Percentiles rank a stretch among this genome's conserved stretches.
phyloP scores from a whole-genome alignment of 169 alveolate genomes.

The Theileria luwenshuni region DNA sequence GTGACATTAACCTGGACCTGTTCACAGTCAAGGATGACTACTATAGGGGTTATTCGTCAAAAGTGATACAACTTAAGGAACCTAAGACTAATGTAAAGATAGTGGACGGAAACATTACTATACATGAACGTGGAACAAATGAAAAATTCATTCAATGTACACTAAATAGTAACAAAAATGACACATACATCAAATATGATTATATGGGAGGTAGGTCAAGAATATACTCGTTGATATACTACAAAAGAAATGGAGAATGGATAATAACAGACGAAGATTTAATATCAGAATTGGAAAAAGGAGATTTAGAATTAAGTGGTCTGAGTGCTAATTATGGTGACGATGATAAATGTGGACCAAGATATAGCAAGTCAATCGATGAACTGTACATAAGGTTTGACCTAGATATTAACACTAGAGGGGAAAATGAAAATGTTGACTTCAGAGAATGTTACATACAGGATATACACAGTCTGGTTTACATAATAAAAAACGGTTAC shows the following conservation, averaged over 20 bases:
- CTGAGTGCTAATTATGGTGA: background rate
- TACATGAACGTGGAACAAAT: constrained; percentile 15
- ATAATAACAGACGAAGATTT: background rate
- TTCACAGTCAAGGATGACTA: background rate
- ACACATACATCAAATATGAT: background rate
- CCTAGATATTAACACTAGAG: constrained; percentile 36
- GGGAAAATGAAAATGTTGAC: constrained; percentile 28
- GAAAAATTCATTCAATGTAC: constrained; percentile 24
- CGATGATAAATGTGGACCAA: background rate
- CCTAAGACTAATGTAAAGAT: background rate
- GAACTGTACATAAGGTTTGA: background rate
- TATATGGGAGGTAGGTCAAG: background rate
- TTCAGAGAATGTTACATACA: constrained; percentile 20
- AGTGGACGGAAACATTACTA: background rate
- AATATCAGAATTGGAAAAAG: background rate
- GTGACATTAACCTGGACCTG: background rate
- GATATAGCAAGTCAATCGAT: background rate
- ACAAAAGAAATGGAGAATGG: background rate
- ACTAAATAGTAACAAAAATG: background rate
- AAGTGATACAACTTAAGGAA: constrained; percentile 1
- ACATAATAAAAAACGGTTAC: constrained; percentile 3
- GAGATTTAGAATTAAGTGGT: background rate
- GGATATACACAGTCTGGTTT: constrained; percentile 17
- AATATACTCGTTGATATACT: background rate
- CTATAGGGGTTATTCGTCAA: background rate